phyloP scores from a whole-genome alignment of 2,329 filamentous ascomycete genomes.

The Pyrenochaeta sp. region DNA sequence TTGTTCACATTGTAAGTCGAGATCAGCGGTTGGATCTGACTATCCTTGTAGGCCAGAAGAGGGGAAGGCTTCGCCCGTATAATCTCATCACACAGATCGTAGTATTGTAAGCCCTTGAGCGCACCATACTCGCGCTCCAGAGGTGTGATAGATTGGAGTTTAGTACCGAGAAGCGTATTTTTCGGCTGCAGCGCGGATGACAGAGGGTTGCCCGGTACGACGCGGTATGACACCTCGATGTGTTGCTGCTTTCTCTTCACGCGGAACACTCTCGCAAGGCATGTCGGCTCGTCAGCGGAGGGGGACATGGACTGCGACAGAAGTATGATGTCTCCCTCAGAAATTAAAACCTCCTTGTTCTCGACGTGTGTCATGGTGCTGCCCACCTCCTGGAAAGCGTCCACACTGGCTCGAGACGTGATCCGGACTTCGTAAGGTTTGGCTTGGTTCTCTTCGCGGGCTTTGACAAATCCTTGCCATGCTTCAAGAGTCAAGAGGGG shows the following conservation, averaged over 20 bases:
- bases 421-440: conserved; percentile 89
- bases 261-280: conserved; percentile 83
- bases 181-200: conserved; percentile 74
- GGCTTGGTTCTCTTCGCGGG: conserved; percentile 83
- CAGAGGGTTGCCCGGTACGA: conserved; percentile 72
- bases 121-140: conserved; percentile 96
- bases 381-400: conserved; percentile 91
- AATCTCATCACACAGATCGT: conserved; percentile 94
- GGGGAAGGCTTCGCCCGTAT: conserved; percentile 88
- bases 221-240: conserved; percentile 85
- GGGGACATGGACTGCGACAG: conserved; percentile 79
- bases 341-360: conserved; percentile 75
- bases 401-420: conserved; percentile 85
- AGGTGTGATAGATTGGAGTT: conserved; percentile 91
- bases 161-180: conserved; percentile 74
- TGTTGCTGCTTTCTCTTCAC: conserved; percentile 81
- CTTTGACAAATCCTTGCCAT: conserved; percentile 91
- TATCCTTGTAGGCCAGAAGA: conserved; percentile 80
- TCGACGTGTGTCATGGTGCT: conserved; percentile 77
- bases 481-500: conserved; percentile 91
- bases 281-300: conserved; percentile 75
- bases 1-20: conserved; percentile 83
- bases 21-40: conserved; percentile 73
- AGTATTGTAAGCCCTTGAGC: conserved; percentile 89
- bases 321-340: conserved; percentile 88